phyloP scores from a whole-genome alignment of 805 yeast species.

The Cyberlindnera mycetangii region DNA sequence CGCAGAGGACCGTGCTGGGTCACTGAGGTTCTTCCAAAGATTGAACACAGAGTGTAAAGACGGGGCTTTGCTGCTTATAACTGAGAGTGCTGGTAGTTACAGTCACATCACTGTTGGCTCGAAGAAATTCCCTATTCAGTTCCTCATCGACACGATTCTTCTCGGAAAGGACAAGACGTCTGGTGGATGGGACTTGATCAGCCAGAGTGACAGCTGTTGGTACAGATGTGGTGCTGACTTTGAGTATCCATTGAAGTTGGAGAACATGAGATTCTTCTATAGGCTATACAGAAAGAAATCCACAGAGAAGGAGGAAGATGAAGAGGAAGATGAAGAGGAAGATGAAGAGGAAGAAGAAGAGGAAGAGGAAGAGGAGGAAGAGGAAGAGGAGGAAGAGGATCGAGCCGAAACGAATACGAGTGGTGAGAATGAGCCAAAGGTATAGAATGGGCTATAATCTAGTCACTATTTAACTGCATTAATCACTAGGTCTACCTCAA shows the following conservation, averaged over 20 bases:
- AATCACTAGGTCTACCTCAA: too few species aligned
- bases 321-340: not conserved
- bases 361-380: not conserved
- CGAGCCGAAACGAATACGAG: not conserved
- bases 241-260: constrained; percentile 65
- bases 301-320: not conserved
- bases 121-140: constrained; percentile 79
- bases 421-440: too few species aligned
- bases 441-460: not conserved
- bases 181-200: constrained; percentile 66
- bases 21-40: constrained; percentile 56
- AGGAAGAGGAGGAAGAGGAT: not conserved
- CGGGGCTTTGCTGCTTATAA: constrained; percentile 62
- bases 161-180: constrained; percentile 44
- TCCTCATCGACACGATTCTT: constrained; percentile 69
- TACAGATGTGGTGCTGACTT: constrained; percentile 56
- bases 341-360: not conserved
- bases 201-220: constrained; percentile 77
- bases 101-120: constrained; percentile 75
- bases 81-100: constrained; percentile 89
- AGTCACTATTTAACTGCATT: too few species aligned
- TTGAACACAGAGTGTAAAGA: constrained; percentile 47
- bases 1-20: constrained; percentile 57
- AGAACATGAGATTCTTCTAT: constrained; percentile 85
- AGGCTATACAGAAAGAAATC: constrained; percentile 59